Base-by-base conservation (phyloP, 176 grass and related monocot genomes). In the Dactylis glomerata region DNA sequence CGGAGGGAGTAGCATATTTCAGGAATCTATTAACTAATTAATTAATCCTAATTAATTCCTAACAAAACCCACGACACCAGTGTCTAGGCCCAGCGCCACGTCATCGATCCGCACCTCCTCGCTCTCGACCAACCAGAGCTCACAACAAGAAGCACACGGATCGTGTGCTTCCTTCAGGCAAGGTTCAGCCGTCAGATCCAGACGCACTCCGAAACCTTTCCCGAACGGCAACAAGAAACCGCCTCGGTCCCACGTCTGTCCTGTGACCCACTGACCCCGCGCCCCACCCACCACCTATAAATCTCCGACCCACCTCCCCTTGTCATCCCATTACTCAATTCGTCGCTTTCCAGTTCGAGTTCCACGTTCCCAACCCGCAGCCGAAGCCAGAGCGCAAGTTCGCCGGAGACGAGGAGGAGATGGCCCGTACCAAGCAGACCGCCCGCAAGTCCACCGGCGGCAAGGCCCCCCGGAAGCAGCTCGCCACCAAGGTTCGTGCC, bases 101-200 rank as follows among this genome's bases (percentile, higher is more conserved):
- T 86, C 77, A 86, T 15, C 73, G 44, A 89, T 89, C 86, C 83
- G 34, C 20, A 19, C 4, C 44, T 28, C 26, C 0, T 8, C 3
- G 0, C 0, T 27, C 0, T 3, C 16, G 0, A 50, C 90, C 73
- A 89, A 83, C 34, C 82, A 88, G 2, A n/a, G 7, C 10, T n/a
- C n/a, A n/a, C n/a, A n/a, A n/a, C n/a, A n/a, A n/a, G n/a, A n/a
- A 36, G 34, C 34, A 32, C 90, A 68, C 82, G 83, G 90, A 92
- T 92, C 64, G 9, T 89, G 90, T 89, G 69, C 80, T 92, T 92
- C 72, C 86, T 92, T 54, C 0, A 0, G 6, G 0, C 41, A 57
- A 3, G 3, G 2, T 8, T 27, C 6, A 27, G 54, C 86, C 90
- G 90, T 89, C 71, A 2, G 90, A 92, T 92, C 79, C 1, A 5